A percentile compares a stretch with the other conserved stretches of the same genome.
phyloP scores from a whole-genome alignment of 1,284 basidiomycete species.

The Agaricales sp. region DNA sequence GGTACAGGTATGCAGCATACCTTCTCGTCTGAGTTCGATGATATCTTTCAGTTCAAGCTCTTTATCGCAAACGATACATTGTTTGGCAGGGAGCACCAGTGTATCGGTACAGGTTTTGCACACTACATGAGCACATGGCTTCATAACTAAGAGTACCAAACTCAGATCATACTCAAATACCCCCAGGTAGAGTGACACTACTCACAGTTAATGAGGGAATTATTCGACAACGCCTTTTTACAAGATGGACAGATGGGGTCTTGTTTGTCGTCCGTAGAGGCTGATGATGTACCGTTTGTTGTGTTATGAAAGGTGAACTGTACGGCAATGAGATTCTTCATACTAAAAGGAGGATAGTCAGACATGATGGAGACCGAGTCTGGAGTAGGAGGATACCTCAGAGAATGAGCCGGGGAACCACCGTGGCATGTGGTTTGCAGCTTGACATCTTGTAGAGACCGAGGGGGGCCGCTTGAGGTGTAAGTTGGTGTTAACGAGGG shows the following conservation, averaged over 20 bases:
- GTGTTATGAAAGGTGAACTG: slow-evolving; percentile 52
- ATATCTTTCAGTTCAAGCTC: slow-evolving; percentile 53
- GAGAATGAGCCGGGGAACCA: slow-evolving; percentile 58
- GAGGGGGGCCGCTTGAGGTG: slow-evolving; percentile 49
- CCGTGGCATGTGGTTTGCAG: slow-evolving; percentile 81
- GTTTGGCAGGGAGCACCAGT: slow-evolving; percentile 61
- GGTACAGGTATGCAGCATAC: slow-evolving; percentile 27
- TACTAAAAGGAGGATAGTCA: slow-evolving; percentile 24
- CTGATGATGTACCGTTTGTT: slow-evolving; percentile 23
- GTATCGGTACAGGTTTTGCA: slow-evolving; percentile 84
- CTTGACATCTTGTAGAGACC: slow-evolving; percentile 67
- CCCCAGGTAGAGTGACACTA: slow-evolving; percentile 11
- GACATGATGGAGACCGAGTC: slow-evolving; percentile 3
- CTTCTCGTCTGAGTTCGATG: slow-evolving; percentile 74
- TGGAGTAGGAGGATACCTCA: slow-evolving; percentile 37
- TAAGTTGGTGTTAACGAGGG: slow-evolving; percentile 82
- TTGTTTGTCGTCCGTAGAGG: slow-evolving; percentile 35
- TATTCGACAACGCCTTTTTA: slow-evolving; percentile 78
- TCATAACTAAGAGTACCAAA: slow-evolving; percentile 41
- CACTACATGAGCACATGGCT: slow-evolving; percentile 75
- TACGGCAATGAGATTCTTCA: slow-evolving; percentile 71
- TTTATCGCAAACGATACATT: slow-evolving; percentile 78
- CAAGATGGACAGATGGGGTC: slow-evolving; percentile 82
- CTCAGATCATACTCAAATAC: slow-evolving; percentile 1
- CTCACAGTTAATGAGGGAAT: slow-evolving; percentile 59